Percentiles rank a stretch among this genome's conserved stretches.
Conservation (phyloP, 345 rosid genomes). For the Melaleuca alternifolia region DNA sequence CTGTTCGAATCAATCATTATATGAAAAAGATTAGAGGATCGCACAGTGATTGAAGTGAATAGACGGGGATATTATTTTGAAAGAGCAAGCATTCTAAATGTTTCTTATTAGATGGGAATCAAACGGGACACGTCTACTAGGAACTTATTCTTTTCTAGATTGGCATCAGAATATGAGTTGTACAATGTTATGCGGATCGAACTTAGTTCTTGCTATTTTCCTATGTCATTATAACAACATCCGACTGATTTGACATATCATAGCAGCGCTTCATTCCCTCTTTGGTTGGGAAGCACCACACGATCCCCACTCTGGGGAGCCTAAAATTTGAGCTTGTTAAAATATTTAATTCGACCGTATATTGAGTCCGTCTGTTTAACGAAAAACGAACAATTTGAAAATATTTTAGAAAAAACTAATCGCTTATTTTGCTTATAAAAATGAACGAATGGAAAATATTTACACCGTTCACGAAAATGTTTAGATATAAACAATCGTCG, state of each 20-base stretch:
- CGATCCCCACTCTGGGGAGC: not conserved
- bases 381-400: not conserved
- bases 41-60: not conserved
- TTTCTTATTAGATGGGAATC: not conserved
- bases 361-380: accelerated
- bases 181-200: not conserved
- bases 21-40: not conserved
- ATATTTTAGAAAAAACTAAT: not conserved
- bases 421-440: accelerated
- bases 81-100: not conserved
- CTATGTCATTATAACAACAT: not conserved
- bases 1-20: too few species aligned
- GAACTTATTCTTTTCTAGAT: not conserved
- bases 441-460: accelerated
- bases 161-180: not conserved
- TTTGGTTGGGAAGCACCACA: not conserved
- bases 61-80: not conserved
- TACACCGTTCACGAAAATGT: accelerated
- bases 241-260: not conserved
- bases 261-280: not conserved
- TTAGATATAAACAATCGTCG: not conserved
- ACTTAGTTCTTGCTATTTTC: not conserved
- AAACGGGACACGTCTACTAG: not conserved
- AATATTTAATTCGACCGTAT: not conserved
- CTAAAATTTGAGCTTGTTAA: not conserved